phyloP scores from a whole-genome alignment of 108 stramenopile species.

The Licmophora abbreviata region DNA sequence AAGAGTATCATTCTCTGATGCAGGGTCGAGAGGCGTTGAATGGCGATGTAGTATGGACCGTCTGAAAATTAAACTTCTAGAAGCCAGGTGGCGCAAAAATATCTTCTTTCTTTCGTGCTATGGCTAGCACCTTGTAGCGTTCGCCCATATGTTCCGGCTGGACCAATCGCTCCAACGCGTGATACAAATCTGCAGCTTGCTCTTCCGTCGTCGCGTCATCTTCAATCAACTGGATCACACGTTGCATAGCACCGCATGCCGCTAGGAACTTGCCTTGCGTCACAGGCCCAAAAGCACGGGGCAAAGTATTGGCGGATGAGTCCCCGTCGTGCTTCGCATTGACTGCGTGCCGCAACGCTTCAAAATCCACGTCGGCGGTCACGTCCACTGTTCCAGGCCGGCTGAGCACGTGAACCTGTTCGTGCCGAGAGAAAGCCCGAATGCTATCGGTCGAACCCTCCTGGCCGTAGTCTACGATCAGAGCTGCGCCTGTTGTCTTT shows the following conservation, averaged over 20 bases:
- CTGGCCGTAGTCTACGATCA: conserved; percentile 97
- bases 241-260: conserved; percentile 85
- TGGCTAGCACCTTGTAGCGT: conserved; percentile 73
- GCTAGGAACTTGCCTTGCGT: conserved; percentile 87
- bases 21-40: too few species aligned
- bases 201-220: conserved; percentile 75
- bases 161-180: conserved; percentile 77
- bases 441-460: conserved; percentile 79
- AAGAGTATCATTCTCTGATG: too few species aligned
- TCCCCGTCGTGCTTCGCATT: conserved; percentile 18
- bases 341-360: conserved; percentile 64
- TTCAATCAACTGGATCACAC: conserved; percentile 71
- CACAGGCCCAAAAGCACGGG: conserved; percentile 78
- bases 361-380: conserved; percentile 98
- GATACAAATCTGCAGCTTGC: conserved; percentile 65
- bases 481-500: conserved; percentile 70
- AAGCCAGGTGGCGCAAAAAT: conserved; percentile 41
- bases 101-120: conserved; percentile 51
- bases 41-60: too few species aligned
- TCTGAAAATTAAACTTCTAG: conserved; percentile 13
- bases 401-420: conserved; percentile 76
- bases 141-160: conserved; percentile 90
- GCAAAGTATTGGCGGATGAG: conserved; percentile 5
- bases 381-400: conserved; percentile 90
- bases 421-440: conserved; percentile 85